Conservation (phyloP, 2,329 filamentous ascomycete genomes). For the Sarocladium strictum region DNA sequence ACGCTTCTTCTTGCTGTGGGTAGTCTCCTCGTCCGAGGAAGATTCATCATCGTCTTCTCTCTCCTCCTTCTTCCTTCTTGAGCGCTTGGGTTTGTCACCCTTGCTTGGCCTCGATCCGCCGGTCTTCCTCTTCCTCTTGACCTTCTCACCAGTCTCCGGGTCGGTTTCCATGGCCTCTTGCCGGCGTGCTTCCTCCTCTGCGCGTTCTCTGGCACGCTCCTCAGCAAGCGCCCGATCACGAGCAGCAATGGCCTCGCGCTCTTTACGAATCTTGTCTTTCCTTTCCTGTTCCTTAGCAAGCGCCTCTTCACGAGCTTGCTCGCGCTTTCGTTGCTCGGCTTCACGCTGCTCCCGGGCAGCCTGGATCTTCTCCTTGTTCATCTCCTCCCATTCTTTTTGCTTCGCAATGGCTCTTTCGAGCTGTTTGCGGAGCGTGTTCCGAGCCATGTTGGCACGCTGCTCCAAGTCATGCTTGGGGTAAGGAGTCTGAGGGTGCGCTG, state of each 20-base stretch:
- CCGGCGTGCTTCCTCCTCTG: conserved; percentile 26
- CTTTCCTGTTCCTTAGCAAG: conserved; percentile 66
- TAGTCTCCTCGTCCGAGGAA: conserved; percentile 34
- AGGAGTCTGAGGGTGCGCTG: conserved; percentile 61
- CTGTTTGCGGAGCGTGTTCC: conserved; percentile 90
- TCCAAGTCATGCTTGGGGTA: conserved; percentile 90
- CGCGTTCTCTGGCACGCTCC: conserved; percentile 65
- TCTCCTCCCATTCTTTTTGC: conserved; percentile 87
- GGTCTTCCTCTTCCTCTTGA: conserved; percentile 69
- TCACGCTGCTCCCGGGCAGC: conserved; percentile 76
- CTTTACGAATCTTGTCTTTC: conserved; percentile 76
- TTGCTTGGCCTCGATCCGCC: conserved; percentile 25
- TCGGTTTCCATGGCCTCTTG: conserved; percentile 70
- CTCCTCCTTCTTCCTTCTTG: conserved; percentile 55
- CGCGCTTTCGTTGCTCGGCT: conserved; percentile 69
- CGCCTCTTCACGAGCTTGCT: conserved; percentile 65
- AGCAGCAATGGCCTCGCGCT: conserved; percentile 75
- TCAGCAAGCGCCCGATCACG: conserved; percentile 68
- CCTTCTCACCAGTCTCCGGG: conserved; percentile 72
- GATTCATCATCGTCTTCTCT: conserved; percentile 37
- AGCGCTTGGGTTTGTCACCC: conserved; percentile 37
- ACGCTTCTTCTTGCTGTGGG: conserved; percentile 57
- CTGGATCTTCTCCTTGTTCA: conserved; percentile 82
- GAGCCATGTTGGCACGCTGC: conserved; percentile 93
- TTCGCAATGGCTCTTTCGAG: conserved; percentile 77